phyloP scores from a whole-genome alignment of 768 basidiomycete species.

The Tricholoma sp. region DNA sequence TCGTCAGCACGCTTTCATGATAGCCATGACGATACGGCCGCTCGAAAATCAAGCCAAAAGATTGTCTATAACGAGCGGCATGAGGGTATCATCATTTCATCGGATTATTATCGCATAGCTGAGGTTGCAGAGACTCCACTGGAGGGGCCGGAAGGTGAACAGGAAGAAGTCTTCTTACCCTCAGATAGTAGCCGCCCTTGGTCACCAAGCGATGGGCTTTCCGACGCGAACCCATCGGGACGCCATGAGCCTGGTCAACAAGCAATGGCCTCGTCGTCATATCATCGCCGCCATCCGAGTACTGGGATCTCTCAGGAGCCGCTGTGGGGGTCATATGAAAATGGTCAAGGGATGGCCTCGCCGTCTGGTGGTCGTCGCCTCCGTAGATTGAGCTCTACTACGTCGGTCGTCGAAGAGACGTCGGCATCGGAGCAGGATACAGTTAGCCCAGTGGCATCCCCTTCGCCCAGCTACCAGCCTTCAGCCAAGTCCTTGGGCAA shows the following conservation, averaged over 20 bases:
- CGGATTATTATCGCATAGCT: neutral
- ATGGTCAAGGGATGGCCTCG: neutral
- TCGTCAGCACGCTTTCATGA: neutral
- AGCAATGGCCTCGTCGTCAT: neutral
- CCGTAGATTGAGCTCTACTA: neutral
- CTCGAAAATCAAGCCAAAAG: neutral
- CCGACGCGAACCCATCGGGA: neutral
- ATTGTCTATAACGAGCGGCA: neutral
- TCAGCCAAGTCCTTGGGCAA: conserved; percentile 31
- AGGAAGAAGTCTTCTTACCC: neutral
- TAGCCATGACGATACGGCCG: neutral
- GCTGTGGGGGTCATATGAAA: neutral
- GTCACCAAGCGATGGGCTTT: neutral
- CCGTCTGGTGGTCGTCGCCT: neutral
- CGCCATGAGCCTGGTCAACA: neutral
- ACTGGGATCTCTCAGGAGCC: neutral
- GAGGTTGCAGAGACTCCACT: neutral
- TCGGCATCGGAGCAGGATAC: neutral
- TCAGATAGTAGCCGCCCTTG: neutral
- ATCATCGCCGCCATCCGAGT: neutral
- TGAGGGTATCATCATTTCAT: neutral
- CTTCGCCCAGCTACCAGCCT: conserved; percentile 5
- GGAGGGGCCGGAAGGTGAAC: neutral
- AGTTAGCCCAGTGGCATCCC: neutral
- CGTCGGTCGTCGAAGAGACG: neutral